Percentiles rank a stretch among this genome's conserved stretches.
Conservation (phyloP, 768 basidiomycete species). For the Naganishia kalamii region DNA sequence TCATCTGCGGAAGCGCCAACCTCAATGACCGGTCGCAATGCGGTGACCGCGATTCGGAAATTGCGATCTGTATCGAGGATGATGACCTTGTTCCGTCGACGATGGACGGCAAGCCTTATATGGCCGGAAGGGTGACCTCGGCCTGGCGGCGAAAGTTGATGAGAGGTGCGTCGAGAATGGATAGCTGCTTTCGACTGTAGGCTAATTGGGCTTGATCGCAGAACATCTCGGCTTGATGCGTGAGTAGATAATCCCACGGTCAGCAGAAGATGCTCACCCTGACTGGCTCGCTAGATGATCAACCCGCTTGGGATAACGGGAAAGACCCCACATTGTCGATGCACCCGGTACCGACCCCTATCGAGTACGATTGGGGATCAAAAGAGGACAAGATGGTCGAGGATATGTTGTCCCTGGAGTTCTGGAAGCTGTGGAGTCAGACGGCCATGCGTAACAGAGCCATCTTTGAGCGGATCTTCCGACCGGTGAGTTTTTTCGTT, state of each 20-base stretch:
- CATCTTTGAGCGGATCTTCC: slow-evolving; percentile 78
- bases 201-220: slow-evolving; percentile 19
- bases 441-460: slow-evolving; percentile 76
- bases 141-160: slow-evolving; percentile 75
- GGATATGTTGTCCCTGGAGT: slow-evolving; percentile 67
- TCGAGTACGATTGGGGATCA: slow-evolving; percentile 59
- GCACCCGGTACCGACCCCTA: slow-evolving; percentile 68
- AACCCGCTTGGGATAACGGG: slow-evolving; percentile 50
- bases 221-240: slow-evolving; percentile 27
- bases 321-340: slow-evolving; percentile 54
- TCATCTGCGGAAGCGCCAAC: slow-evolving; percentile 93
- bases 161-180: slow-evolving; percentile 54
- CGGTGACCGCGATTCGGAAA: slow-evolving; percentile 91
- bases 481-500: slow-evolving; percentile 53
- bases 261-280: too few species aligned
- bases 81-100: slow-evolving; percentile 63
- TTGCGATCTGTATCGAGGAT: slow-evolving; percentile 87
- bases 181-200: slow-evolving; percentile 24
- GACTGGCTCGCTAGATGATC: slow-evolving; percentile 50
- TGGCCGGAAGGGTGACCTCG: slow-evolving; percentile 73
- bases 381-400: slow-evolving; percentile 63
- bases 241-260: background rate
- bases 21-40: slow-evolving; percentile 42
- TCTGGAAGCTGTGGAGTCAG: slow-evolving; percentile 57
- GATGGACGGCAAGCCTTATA: slow-evolving; percentile 70